phyloP scores from a whole-genome alignment of 1,139 yeast species.

The Pichia inconspicua region DNA sequence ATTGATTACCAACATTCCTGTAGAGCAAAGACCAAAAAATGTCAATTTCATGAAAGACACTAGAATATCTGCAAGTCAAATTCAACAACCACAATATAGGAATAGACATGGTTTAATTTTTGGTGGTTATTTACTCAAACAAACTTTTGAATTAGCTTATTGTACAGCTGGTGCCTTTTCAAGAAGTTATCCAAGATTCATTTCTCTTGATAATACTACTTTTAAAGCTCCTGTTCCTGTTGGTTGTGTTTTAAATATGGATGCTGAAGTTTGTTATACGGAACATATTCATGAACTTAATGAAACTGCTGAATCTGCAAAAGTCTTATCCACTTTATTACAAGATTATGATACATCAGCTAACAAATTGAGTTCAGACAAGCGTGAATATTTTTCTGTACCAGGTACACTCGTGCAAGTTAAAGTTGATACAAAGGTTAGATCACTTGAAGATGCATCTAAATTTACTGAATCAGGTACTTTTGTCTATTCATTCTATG shows the following conservation, averaged over 20 bases:
- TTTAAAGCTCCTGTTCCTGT: constrained; percentile 94
- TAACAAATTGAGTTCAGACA: constrained; percentile 44
- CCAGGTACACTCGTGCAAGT: constrained; percentile 91
- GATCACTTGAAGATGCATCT: constrained; percentile 50
- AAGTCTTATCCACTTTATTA: constrained; percentile 24
- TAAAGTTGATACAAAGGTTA: constrained; percentile 74
- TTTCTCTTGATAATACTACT: constrained; percentile 82
- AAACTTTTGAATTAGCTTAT: constrained; percentile 86
- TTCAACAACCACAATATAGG: constrained; percentile 95
- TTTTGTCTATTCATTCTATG: constrained; percentile 82
- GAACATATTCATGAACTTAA: constrained; percentile 51
- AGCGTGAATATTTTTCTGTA: constrained; percentile 54
- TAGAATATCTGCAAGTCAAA: constrained; percentile 59
- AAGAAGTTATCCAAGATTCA: constrained; percentile 76
- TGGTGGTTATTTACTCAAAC: constrained; percentile 88
- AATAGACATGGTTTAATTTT: constrained; percentile 92
- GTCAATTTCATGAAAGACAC: constrained; percentile 67
- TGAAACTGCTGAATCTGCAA: constrained; percentile 31
- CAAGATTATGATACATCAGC: constrained; percentile 47
- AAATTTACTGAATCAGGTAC: constrained; percentile 70
- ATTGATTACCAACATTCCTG: constrained; percentile 18
- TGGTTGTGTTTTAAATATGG: constrained; percentile 77
- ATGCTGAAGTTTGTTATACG: constrained; percentile 77
- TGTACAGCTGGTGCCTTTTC: constrained; percentile 87
- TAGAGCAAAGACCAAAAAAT: constrained; percentile 34